These are phyloP conservation scores for Pythium aristosporum DNA, from an alignment of 352 stramenopile species.

Conservation along the genomic window DNA sequence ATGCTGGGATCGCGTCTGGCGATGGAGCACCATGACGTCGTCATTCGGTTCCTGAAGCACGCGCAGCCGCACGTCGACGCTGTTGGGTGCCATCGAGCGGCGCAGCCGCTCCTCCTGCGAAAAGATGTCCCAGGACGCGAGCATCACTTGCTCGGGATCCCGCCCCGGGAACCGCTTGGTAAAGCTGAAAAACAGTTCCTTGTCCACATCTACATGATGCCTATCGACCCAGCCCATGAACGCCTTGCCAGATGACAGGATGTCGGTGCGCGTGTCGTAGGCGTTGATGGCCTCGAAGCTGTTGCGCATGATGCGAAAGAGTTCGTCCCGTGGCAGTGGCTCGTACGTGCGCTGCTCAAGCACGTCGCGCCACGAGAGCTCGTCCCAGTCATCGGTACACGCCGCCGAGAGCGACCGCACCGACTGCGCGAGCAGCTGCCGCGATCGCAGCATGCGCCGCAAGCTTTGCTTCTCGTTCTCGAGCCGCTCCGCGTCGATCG, in stretches of 20 bases:
- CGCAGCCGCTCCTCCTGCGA: conserved; percentile 39
- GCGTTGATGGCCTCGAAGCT: conserved; percentile 49
- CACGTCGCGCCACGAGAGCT: conserved; percentile 21
- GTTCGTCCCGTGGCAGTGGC: conserved; percentile 33
- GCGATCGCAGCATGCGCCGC: conserved; percentile 45
- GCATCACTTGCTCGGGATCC: conserved; percentile 40
- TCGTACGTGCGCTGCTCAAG: conserved; percentile 26
- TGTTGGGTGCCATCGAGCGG: conserved; percentile 36
- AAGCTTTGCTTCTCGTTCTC: conserved; percentile 43
- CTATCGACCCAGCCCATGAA: conserved; percentile 61
- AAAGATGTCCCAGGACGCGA: conserved; percentile 47
- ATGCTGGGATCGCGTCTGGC: conserved; percentile 42
- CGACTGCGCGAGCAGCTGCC: conserved; percentile 52
- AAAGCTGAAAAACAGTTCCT: conserved; percentile 64
- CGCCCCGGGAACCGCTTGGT: conserved; percentile 45
- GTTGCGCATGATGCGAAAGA: conserved; percentile 52
- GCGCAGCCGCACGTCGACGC: conserved; percentile 37
- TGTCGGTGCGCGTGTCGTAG: conserved; percentile 44
- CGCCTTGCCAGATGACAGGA: conserved; percentile 42
- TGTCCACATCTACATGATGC: conserved; percentile 32
- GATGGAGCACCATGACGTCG: conserved; percentile 51
- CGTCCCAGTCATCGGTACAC: conserved; percentile 34
- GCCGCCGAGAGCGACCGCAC: conserved; percentile 31
- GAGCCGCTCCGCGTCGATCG: conserved; percentile 21
- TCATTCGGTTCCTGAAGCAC: conserved; percentile 50